phyloP scores from a whole-genome alignment of 345 rosid species.

The Dimocarpus longan region DNA sequence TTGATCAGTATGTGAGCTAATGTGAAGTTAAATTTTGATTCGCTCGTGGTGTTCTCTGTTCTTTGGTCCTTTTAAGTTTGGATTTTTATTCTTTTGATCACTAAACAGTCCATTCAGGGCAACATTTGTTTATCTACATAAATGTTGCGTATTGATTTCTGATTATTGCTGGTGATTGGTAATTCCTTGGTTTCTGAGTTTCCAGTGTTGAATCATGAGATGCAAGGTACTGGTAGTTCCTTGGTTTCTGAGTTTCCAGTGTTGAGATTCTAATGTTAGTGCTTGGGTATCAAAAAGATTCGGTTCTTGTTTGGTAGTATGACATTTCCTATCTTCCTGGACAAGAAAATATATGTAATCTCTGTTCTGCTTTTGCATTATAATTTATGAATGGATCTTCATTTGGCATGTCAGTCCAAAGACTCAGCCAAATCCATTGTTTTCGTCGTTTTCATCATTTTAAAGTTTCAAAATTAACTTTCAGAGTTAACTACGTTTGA shows the following conservation, averaged over 20 bases:
- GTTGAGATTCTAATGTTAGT: not conserved
- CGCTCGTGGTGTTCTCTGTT: not conserved
- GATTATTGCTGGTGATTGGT: no score
- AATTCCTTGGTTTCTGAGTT: not conserved
- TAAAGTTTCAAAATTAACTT: not conserved
- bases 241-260: not conserved
- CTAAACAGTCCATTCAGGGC: not conserved
- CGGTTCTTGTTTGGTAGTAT: not conserved
- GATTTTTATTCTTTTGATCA: not conserved
- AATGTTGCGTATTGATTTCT: no score
- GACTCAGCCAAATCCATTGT: not conserved
- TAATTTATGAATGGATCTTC: not conserved
- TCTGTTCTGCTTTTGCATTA: slow-evolving; percentile 6
- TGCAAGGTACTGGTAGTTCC: no score
- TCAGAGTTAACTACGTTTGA: not conserved
- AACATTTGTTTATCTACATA: no score
- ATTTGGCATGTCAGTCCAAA: slow-evolving; percentile 5
- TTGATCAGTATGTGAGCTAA: not conserved
- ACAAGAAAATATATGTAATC: not conserved
- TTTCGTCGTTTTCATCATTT: not conserved
- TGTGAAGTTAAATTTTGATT: no score
- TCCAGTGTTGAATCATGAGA: not conserved
- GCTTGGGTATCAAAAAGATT: not conserved
- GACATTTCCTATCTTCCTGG: not conserved
- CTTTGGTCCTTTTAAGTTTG: not conserved